A percentile compares a stretch with the other conserved stretches of the same genome.
These are phyloP conservation scores for Pyricularia sp. DNA, from an alignment of 2,329 filamentous ascomycete genomes.

Conservation along the genomic window DNA sequence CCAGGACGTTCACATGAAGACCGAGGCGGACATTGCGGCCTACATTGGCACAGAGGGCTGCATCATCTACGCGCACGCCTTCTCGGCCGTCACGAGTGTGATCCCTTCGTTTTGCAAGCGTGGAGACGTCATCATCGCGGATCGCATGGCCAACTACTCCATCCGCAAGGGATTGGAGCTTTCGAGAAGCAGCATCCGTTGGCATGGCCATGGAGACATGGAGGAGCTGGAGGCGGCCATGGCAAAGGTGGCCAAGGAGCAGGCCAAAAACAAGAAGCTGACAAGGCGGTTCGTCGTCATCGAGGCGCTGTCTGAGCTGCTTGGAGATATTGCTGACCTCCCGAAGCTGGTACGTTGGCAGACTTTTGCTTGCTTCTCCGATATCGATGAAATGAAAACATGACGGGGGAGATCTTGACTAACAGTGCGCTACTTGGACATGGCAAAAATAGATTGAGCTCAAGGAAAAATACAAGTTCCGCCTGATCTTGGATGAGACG, in stretches of 20 bases:
- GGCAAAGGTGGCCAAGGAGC: constrained; percentile 74
- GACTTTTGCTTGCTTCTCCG: not conserved
- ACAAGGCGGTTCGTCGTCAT: constrained; percentile 93
- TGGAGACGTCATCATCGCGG: constrained; percentile 92
- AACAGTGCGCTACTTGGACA: not conserved
- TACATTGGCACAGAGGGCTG: constrained; percentile 79
- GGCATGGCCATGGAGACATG: constrained; percentile 96
- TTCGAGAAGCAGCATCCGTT: constrained; percentile 76
- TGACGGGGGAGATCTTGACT: not conserved
- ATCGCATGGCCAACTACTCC: constrained; percentile 84
- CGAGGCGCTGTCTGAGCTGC: constrained; percentile 84
- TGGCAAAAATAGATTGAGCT: constrained; percentile 56
- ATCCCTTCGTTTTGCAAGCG: constrained; percentile 96
- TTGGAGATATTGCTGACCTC: constrained; percentile 73
- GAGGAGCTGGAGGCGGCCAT: constrained; percentile 79
- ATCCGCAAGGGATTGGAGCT: constrained; percentile 92
- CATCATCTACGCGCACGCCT: constrained; percentile 92
- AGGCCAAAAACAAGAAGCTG: constrained; percentile 69
- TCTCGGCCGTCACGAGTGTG: constrained; percentile 92
- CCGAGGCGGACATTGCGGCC: constrained; percentile 82
- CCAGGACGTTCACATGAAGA: constrained; percentile 96
- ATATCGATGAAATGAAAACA: not conserved
- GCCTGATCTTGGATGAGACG: constrained; percentile 91
- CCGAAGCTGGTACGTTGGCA: constrained; percentile 56
- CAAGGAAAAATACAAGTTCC: constrained; percentile 95